phyloP scores from a whole-genome alignment of 495 filamentous ascomycete species.

The Penicillium lagena region DNA sequence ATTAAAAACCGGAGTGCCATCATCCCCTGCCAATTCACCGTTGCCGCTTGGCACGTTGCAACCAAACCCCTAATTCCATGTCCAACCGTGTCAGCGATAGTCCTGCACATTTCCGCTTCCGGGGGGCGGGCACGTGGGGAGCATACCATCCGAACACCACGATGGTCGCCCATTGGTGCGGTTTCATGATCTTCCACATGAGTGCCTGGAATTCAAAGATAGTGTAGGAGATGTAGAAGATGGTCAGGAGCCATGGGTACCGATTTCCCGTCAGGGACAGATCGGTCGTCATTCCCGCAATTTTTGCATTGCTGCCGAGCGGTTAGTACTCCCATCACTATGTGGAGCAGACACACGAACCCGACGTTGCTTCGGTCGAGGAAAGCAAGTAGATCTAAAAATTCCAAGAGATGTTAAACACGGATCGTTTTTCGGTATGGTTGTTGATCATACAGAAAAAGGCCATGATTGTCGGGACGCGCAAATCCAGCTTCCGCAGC shows the following conservation, averaged over 20 bases:
- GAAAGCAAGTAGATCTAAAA: conserved; percentile 54
- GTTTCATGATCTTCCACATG: conserved; percentile 66
- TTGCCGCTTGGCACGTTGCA: conserved; percentile 54
- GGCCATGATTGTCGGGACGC: conserved; percentile 44
- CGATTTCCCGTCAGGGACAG: conserved; percentile 41
- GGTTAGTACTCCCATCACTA: conserved; percentile 1
- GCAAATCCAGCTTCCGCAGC: conserved; percentile 52
- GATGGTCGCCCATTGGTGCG: conserved; percentile 46
- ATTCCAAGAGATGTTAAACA: neutral
- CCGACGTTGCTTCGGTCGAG: conserved; percentile 66
- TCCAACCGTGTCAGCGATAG: neutral
- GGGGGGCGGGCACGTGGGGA: neutral
- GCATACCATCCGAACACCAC: conserved; percentile 43
- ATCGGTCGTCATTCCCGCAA: conserved; percentile 44
- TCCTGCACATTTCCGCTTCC: neutral
- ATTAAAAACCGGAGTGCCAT: conserved; percentile 65
- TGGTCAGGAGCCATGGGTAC: conserved; percentile 70
- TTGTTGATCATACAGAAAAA: conserved; percentile 41
- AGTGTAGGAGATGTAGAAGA: conserved; percentile 64
- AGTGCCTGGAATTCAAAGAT: conserved; percentile 63
- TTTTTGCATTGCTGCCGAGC: conserved; percentile 55
- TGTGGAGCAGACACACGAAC: conserved; percentile 20
- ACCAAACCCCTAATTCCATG: conserved; percentile 42
- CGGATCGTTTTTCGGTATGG: neutral
- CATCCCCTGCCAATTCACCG: conserved; percentile 55